Base-by-base conservation (phyloP, 1,284 basidiomycete species). In the Tilletia caries region DNA sequence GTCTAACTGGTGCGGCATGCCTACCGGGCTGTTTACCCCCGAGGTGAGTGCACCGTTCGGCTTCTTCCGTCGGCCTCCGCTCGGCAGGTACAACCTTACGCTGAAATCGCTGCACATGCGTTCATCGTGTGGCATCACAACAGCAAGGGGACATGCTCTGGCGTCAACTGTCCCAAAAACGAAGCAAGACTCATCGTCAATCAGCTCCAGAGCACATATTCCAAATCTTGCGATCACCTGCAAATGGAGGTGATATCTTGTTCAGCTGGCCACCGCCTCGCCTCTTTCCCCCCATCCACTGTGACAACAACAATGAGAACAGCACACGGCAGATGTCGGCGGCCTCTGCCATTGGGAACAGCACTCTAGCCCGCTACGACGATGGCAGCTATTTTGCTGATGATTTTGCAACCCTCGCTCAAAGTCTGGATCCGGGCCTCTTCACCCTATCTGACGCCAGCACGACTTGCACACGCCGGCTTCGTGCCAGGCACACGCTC, bases 1-100 rank as follows among this genome's bases (percentile, higher is more conserved):
- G 95, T 88, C 92, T 12, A 97, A 96, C 83, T 96, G 91, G 90
- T 98, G 95, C 83, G 93, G 93, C 68, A 93, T 92, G 0, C 89
- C 81, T 1, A 73, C 70, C 8, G 84, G 43, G 12, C 65, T 66
- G 23, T 79, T 86, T 79, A 80, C 78, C 20, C 78, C 84, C 13
- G 82, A 85, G 50, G 84, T 86, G 73, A 74, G 84, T 78, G 23
- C 34, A 13, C 52, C 6, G n/a, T 37, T 5, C 48, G 27, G 66
- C 66, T 15, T 44, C n/a, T n/a, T n/a, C n/a, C n/a, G n/a, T n/a
- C n/a, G n/a, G n/a, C n/a, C n/a, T n/a, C n/a, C n/a, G n/a, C n/a
- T n/a, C n/a, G n/a, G n/a, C n/a, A n/a, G n/a, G n/a, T n/a, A n/a
- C n/a, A n/a, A n/a, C n/a, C n/a, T n/a, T n/a, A n/a, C n/a, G n/a